These are phyloP conservation scores for Yamadazyma atlantica DNA, from an alignment of 1,139 yeast genomes.

Conservation along the genomic window DNA sequence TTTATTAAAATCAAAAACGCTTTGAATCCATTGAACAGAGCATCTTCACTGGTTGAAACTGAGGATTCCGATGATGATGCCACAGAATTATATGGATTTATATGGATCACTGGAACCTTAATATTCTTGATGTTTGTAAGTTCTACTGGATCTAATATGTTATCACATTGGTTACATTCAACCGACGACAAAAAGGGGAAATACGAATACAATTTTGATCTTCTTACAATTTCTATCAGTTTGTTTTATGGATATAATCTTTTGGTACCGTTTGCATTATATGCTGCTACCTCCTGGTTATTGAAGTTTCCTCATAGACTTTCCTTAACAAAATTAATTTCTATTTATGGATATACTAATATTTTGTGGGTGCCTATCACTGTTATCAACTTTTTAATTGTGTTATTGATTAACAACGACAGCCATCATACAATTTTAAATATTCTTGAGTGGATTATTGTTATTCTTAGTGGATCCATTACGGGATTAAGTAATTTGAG, in stretches of 20 bases:
- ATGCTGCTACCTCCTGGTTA: constrained; percentile 44
- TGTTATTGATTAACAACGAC: constrained; percentile 40
- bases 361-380: constrained; percentile 81
- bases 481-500: constrained; percentile 49
- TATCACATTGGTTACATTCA: constrained; percentile 47
- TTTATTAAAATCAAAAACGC: constrained; percentile 43
- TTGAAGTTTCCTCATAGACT: constrained; percentile 43
- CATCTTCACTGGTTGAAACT: constrained; percentile 16
- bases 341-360: constrained; percentile 79
- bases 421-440: constrained; percentile 35
- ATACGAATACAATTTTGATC: constrained; percentile 59
- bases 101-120: constrained; percentile 83
- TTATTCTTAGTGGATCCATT: constrained; percentile 42
- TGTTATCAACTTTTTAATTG: constrained; percentile 50
- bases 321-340: constrained; percentile 44
- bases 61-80: constrained; percentile 28
- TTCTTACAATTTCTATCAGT: constrained; percentile 64
- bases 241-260: constrained; percentile 74
- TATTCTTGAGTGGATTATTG: constrained; percentile 47
- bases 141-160: constrained; percentile 53
- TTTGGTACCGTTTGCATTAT: constrained; percentile 56
- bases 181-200: constrained; percentile 32
- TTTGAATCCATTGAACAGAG: constrained; percentile 42
- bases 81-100: constrained; percentile 75
- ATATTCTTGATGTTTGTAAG: constrained; percentile 72